Percentiles rank a stretch among this genome's conserved stretches.
Conservation (phyloP, 768 basidiomycete species). For the Mycena maculata region DNA sequence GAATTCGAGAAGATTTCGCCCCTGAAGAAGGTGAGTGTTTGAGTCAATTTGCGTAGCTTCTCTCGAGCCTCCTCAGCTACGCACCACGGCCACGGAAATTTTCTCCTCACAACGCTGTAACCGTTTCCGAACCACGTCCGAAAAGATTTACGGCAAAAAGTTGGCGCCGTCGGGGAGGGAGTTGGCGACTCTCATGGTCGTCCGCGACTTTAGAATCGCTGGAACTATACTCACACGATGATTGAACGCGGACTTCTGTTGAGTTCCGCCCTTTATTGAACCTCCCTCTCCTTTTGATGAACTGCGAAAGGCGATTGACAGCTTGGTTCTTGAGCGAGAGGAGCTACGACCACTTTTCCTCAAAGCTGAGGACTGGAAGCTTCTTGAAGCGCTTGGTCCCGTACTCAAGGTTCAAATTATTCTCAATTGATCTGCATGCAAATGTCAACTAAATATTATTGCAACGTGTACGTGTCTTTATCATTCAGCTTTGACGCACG, state of each 20-base stretch:
- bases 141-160: background rate
- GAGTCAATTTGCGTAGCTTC: no score
- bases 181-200: background rate
- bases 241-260: background rate
- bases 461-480: background rate
- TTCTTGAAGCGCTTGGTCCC: background rate
- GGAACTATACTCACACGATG: background rate
- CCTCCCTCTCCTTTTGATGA: background rate
- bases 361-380: background rate
- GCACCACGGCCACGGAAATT: no score
- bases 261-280: background rate
- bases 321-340: background rate
- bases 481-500: background rate
- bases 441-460: background rate
- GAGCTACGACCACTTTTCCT: background rate
- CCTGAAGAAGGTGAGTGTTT: no score
- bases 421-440: background rate
- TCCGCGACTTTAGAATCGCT: conserved; percentile 5
- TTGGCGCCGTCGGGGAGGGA: background rate
- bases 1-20: no score
- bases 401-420: background rate
- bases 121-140: no score
- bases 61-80: no score
- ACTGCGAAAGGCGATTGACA: background rate
- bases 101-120: no score